Percentiles rank a stretch among this genome's conserved stretches.
These are phyloP conservation scores for Actinidia polygama DNA, from an alignment of 179 eudicot species.

Conservation along the genomic window DNA sequence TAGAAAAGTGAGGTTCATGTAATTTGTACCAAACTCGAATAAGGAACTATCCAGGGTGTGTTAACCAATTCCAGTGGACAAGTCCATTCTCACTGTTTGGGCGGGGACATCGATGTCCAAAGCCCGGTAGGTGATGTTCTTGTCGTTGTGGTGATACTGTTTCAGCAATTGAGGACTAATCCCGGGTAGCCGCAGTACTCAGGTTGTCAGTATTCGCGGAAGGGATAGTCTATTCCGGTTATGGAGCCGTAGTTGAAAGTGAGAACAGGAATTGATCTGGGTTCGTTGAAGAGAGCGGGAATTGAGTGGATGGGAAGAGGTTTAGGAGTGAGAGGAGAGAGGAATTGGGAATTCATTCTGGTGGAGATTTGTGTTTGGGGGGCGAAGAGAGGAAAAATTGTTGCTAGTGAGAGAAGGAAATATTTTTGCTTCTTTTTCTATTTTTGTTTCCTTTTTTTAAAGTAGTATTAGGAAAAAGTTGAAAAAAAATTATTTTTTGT, in stretches of 20 bases:
- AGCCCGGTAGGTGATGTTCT: constrained; percentile 32
- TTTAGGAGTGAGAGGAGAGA: background rate
- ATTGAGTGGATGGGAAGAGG: constrained; percentile 14
- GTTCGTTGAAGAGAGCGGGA: constrained; percentile 13
- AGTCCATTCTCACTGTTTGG: constrained; percentile 32
- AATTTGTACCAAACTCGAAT: constrained; percentile 30
- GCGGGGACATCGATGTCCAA: constrained; percentile 22
- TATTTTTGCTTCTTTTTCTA: no score
- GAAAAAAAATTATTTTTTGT: no score
- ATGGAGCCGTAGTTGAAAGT: constrained; percentile 43
- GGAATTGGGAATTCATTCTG: constrained; percentile 1
- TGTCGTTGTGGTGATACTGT: constrained; percentile 27
- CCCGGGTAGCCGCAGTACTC: constrained; percentile 49
- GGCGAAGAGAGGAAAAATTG: no score
- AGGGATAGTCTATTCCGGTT: constrained; percentile 46
- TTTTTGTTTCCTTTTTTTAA: no score
- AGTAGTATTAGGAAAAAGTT: no score
- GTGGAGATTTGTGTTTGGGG: background rate
- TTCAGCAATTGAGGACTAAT: constrained; percentile 36
- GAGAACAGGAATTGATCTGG: constrained; percentile 23
- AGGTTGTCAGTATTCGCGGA: constrained; percentile 34
- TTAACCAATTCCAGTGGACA: constrained; percentile 46
- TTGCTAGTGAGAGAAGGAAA: background rate
- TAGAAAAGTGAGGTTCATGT: constrained; percentile 34
- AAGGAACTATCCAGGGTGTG: constrained; percentile 43